Evolutionary conservation across 352 stramenopile genomes (phyloP).

Genomic region (Globisporangium echinulatum): DNA sequence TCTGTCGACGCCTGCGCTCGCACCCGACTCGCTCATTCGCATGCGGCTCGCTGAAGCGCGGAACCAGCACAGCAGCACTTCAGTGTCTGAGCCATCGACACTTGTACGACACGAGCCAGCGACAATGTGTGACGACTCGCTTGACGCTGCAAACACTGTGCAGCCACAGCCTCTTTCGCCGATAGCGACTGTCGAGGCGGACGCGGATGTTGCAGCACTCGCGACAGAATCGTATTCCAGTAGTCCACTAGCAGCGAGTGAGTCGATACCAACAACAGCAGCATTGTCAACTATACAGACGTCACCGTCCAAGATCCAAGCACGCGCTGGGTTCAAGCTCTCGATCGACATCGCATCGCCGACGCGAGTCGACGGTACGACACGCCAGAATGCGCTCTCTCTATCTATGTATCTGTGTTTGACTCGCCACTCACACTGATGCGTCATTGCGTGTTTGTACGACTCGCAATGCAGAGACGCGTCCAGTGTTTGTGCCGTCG

Average conservation of each 20-base stretch:
- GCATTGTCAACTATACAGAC: slow-evolving; percentile 1
- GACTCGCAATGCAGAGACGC: slow-evolving; percentile 22
- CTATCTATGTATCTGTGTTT: background rate
- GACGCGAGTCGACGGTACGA: slow-evolving; percentile 35
- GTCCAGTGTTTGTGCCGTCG: slow-evolving; percentile 45
- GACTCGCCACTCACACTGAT: too few relatives aligned
- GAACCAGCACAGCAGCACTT: slow-evolving; percentile 14
- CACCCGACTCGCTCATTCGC: slow-evolving; percentile 38
- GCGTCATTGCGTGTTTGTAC: too few relatives aligned
- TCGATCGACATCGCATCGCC: slow-evolving; percentile 43
- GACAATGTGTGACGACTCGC: background rate
- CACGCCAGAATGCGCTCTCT: background rate
- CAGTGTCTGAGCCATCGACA: background rate
- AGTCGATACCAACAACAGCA: background rate
- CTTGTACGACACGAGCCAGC: background rate
- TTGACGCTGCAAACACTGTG: background rate
- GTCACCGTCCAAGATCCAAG: slow-evolving; percentile 38
- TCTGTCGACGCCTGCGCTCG: slow-evolving; percentile 6
- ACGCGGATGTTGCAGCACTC: too few relatives aligned
- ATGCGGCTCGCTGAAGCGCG: slow-evolving; percentile 35
- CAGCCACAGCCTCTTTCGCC: background rate
- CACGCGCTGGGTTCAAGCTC: slow-evolving; percentile 40
- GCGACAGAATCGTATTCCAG: background rate
- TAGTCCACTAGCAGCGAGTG: background rate
- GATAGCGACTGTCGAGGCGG: too few relatives aligned